A percentile compares a stretch with the other conserved stretches of the same genome.
Evolutionary conservation across 78 protist species (phyloP).

Genomic region (Paulinella micropora): DNA sequence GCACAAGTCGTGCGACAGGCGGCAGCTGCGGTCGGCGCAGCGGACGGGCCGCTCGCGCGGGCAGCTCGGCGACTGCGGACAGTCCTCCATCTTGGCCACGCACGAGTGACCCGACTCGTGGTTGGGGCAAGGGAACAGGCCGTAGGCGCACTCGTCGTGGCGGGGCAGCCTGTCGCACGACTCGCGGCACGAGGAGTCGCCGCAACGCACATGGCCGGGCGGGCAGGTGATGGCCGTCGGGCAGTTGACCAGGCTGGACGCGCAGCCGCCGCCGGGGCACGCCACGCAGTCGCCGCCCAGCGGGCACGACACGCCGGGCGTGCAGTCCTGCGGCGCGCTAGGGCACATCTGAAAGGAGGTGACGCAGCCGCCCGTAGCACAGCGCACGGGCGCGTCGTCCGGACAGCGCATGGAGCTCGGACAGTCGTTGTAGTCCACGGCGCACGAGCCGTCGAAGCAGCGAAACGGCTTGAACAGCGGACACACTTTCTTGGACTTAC

Average conservation of each 20-base stretch:
- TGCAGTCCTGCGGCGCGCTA: neutral
- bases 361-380: neutral
- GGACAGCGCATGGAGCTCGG: too few relatives aligned
- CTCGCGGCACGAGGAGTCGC: too few relatives aligned
- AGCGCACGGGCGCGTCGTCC: too few relatives aligned
- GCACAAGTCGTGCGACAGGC: neutral
- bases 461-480: neutral
- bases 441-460: neutral
- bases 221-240: slow-evolving; percentile 6
- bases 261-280: neutral
- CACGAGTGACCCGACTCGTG: too few relatives aligned
- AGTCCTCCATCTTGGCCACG: neutral
- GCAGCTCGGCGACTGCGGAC: neutral
- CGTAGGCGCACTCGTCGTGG: too few relatives aligned
- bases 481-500: too few relatives aligned
- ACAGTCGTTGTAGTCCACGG: too few relatives aligned
- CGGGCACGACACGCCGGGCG: too few relatives aligned
- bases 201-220: neutral
- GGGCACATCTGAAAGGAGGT: neutral
- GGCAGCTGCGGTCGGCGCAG: neutral
- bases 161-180: too few relatives aligned
- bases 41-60: neutral
- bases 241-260: neutral
- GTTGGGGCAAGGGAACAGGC: too few relatives aligned
- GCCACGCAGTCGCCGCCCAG: neutral